Evolutionary conservation across 139 green algal species (phyloP).

Genomic region (Tetraselmis striata): DNA sequence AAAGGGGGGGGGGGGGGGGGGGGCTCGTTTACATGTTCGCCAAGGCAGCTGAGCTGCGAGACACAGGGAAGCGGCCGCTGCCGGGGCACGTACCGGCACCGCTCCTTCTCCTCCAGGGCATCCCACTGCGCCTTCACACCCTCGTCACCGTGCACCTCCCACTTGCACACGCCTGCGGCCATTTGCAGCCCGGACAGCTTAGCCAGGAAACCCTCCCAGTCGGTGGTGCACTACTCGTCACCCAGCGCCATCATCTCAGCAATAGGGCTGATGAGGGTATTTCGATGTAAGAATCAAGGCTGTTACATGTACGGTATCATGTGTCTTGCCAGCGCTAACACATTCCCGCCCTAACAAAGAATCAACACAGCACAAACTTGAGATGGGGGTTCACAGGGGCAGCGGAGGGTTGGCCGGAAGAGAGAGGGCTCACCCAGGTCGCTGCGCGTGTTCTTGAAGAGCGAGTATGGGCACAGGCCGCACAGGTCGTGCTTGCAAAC

Average conservation of each 20-base stretch:
- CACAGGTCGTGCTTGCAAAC: constrained; percentile 37
- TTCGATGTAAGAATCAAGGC: too few species aligned
- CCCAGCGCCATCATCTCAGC: too few species aligned
- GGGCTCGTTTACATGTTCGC: constrained; percentile 33
- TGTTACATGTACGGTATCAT: too few species aligned
- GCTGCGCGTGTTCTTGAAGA: constrained; percentile 82
- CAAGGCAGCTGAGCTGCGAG: constrained; percentile 34
- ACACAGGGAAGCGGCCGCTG: constrained; percentile 38
- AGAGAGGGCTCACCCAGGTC: constrained; percentile 54
- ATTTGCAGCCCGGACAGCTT: constrained; percentile 47
- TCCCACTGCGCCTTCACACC: constrained; percentile 25
- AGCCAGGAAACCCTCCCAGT: too few species aligned
- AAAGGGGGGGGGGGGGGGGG: too few species aligned
- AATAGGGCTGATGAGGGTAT: too few species aligned
- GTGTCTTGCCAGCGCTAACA: not conserved
- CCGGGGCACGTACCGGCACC: constrained; percentile 28
- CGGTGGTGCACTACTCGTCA: too few species aligned
- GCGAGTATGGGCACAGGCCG: constrained; percentile 40
- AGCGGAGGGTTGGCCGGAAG: not conserved
- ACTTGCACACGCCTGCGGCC: constrained; percentile 40
- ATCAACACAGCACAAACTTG: too few species aligned
- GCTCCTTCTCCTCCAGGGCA: constrained; percentile 27
- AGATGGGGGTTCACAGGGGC: too few species aligned
- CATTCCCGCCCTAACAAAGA: too few species aligned
- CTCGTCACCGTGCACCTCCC: constrained; percentile 35